These are phyloP conservation scores for Pittosporum tobira DNA, from an alignment of 129 eudicot genomes.

Conservation along the genomic window DNA sequence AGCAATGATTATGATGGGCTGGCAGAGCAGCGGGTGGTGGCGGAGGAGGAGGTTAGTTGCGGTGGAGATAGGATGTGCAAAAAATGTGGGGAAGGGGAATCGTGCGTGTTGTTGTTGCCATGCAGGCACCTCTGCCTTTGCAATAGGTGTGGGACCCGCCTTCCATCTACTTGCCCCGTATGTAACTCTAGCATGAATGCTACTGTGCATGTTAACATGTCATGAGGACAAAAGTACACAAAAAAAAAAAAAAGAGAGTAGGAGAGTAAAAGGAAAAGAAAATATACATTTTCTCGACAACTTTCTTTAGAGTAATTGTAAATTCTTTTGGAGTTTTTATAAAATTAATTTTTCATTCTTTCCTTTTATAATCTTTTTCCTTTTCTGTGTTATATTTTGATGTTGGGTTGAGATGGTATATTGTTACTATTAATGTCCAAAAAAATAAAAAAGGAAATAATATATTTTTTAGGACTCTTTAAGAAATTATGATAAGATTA, in stretches of 20 bases:
- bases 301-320: neutral
- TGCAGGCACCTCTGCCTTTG: constrained; percentile 47
- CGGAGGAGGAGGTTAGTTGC: neutral
- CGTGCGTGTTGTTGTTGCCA: constrained; percentile 42
- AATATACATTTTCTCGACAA: neutral
- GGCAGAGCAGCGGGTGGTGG: neutral
- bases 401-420: neutral
- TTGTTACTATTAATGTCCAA: no score
- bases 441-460: no score
- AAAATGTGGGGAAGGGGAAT: constrained; percentile 36
- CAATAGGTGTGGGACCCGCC: constrained; percentile 21
- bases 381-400: no score
- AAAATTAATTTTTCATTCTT: neutral
- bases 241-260: neutral
- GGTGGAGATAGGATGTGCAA: constrained; percentile 22
- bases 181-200: constrained; percentile 29
- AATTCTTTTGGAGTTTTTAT: neutral
- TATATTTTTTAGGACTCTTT: no score
- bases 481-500: no score
- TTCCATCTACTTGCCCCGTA: constrained; percentile 24
- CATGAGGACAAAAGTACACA: neutral
- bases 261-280: neutral
- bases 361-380: no score
- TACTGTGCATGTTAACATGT: constrained; percentile 37
- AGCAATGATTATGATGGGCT: constrained; percentile 17